Evolutionary conservation across 768 basidiomycete species (phyloP).

Genomic region (Mycena floridula): DNA sequence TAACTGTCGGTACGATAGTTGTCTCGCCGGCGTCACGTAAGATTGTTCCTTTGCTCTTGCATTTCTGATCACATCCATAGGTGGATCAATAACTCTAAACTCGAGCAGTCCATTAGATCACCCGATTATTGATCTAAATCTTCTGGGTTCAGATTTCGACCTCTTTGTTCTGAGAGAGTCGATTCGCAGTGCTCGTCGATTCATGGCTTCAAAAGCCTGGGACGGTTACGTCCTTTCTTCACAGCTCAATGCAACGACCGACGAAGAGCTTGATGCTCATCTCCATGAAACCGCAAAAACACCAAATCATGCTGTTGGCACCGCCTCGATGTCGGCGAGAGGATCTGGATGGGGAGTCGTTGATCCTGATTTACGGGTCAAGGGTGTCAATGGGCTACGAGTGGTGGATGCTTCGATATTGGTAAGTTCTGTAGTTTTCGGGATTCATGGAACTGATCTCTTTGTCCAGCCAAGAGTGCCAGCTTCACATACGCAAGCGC

Average conservation of each 20-base stretch:
- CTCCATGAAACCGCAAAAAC: not conserved
- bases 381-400: not conserved
- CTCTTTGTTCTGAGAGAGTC: conserved; percentile 10
- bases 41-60: not conserved
- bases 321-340: not conserved
- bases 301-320: not conserved
- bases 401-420: not conserved
- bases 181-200: conserved; percentile 5
- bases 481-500: not conserved
- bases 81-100: conserved; percentile 20
- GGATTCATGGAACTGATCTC: not conserved
- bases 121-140: conserved; percentile 38
- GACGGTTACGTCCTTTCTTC: conserved; percentile 6
- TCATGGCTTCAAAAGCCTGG: conserved; percentile 10
- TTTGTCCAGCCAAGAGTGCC: not conserved
- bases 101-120: conserved; percentile 31
- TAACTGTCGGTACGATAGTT: conserved; percentile 5
- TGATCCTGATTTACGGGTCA: not conserved
- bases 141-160: conserved; percentile 20
- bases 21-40: conserved; percentile 16
- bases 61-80: conserved; percentile 3
- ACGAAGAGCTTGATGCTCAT: not conserved
- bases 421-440: not conserved
- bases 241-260: not conserved
- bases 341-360: not conserved